A percentile compares a stretch with the other conserved stretches of the same genome.
Evolutionary conservation across 768 basidiomycete species (phyloP).

Genomic region (Termitomyces sp.): DNA sequence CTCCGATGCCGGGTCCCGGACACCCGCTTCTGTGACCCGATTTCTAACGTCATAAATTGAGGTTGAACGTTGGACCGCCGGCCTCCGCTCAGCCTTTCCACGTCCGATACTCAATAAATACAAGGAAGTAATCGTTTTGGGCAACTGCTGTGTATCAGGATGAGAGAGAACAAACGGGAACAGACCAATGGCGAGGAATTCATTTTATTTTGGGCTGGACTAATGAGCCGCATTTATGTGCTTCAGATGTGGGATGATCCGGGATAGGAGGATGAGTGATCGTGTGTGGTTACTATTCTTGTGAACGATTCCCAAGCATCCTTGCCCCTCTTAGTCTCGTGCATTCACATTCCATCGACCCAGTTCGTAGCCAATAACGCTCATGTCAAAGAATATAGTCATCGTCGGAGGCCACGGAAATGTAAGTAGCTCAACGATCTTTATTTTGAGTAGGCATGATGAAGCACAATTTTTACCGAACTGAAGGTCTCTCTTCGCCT

Average conservation of each 20-base stretch:
- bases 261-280: neutral
- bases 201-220: no score
- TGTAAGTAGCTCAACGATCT: slow-evolving; percentile 19
- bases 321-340: neutral
- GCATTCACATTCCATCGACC: neutral
- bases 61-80: no score
- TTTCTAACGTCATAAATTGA: no score
- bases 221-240: no score
- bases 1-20: no score
- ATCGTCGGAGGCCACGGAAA: slow-evolving; percentile 54
- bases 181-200: no score
- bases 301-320: neutral
- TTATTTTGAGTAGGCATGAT: neutral
- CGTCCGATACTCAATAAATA: no score
- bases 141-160: no score
- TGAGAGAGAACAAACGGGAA: no score
- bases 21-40: no score
- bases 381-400: slow-evolving; percentile 35
- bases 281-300: neutral
- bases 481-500: slow-evolving; percentile 42
- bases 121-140: no score
- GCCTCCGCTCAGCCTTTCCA: no score
- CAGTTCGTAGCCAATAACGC: neutral
- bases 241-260: neutral
- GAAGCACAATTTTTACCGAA: neutral